Conservation (phyloP, 2,329 filamentous ascomycete genomes). For the Lecanicillium sp. region DNA sequence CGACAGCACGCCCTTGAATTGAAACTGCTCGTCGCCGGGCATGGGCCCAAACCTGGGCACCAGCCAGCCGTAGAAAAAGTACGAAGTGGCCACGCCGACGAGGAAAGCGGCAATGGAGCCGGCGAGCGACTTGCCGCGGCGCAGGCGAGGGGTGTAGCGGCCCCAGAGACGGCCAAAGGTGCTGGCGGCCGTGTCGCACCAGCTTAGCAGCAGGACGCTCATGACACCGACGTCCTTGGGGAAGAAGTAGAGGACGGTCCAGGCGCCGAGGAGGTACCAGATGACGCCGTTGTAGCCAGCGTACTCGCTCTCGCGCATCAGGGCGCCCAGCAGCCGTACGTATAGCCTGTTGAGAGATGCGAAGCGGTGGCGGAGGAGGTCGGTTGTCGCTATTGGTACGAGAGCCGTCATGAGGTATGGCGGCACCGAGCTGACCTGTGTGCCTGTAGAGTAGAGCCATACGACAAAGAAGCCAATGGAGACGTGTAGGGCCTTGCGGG, state of each 20-base stretch:
- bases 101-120: conserved; percentile 78
- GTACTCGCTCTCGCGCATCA: conserved; percentile 97
- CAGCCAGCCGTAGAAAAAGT: conserved; percentile 81
- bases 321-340: conserved; percentile 71
- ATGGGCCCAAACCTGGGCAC: conserved; percentile 61
- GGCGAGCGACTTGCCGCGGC: conserved; percentile 83
- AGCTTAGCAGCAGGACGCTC: conserved; percentile 82
- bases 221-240: conserved; percentile 91
- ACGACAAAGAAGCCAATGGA: conserved; percentile 94
- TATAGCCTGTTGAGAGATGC: conserved; percentile 79
- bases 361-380: conserved; percentile 76
- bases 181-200: conserved; percentile 95
- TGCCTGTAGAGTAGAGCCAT: conserved; percentile 72
- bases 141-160: conserved; percentile 75
- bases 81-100: conserved; percentile 75
- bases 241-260: conserved; percentile 76
- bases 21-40: conserved; percentile 60
- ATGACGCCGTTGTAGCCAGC: conserved; percentile 94
- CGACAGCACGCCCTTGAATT: conserved; percentile 71
- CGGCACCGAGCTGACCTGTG: conserved; percentile 69
- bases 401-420: conserved; percentile 75
- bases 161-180: conserved; percentile 90
- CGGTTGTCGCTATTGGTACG: conserved; percentile 74
- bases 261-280: conserved; percentile 88
- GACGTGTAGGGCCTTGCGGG: conserved; percentile 85